Evolutionary conservation across 352 stramenopile genomes (phyloP), one percentile per base, ranked within the genome.

Genomic region (Phytopythium ostracodes): DNA sequence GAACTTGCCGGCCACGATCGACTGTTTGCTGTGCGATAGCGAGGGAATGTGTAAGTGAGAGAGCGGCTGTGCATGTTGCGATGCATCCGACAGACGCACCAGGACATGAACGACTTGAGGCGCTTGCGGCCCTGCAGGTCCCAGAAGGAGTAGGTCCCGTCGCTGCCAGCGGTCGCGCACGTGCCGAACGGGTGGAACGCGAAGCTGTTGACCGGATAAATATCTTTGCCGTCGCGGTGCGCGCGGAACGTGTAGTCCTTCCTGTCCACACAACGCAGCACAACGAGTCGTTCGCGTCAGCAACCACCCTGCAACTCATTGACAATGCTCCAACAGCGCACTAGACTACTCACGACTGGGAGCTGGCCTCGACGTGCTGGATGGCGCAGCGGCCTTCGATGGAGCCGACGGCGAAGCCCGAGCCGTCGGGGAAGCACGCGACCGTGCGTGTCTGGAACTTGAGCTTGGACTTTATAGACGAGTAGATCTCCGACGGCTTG

Each of bases 111-210:
- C 10, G 73, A 77, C 79, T 98, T 99, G 55, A 99, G 86, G 61
- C 97, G 89, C 73, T 99, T 96, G 47, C 97, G 97, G 25, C 95
- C 97, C 66, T 99, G 95, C 77, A 99, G 98, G 81, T 99, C 96
- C 97, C 97, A 99, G 79, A 99, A 99, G 70, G 94, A 98, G 63
- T 97, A 98, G 35, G 97, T 93, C 47, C 96, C 96, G 69, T 99
- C 96, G 24, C 85, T 81, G 14, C 97, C 97, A 9, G 96, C 90
- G 14, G 97, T 99, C 5, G 96, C 88, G 74, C 99, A 98, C 22
- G 95, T 99, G 46, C 96, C 96, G 65, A 92, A 89, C 31, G 81
- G 78, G 70, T 98, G 92, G 72, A 98, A 98, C 52, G 79, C 72
- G 57, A 98, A 90, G 46, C 67, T 90, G 72, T 91, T 97, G 25